phyloP scores from a whole-genome alignment of 306 rosid species.

The Trifolium dubium region DNA sequence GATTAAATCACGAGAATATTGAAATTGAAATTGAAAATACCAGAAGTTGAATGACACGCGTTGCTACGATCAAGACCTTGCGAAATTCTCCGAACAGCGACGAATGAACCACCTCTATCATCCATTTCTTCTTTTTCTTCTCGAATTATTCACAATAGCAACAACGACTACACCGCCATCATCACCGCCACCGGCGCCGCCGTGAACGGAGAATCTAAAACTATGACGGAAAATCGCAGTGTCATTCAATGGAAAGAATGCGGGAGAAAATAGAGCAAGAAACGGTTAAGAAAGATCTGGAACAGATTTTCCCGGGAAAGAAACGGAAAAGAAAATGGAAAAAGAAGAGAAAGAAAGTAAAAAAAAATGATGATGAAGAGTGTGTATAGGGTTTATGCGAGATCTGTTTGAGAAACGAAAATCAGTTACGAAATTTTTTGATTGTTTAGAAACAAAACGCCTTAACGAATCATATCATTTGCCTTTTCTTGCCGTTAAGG shows the following conservation, averaged over 20 bases:
- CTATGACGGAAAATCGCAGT: slow-evolving; percentile 30
- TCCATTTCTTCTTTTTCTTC: slow-evolving; percentile 55
- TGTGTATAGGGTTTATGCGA: slow-evolving; percentile 47
- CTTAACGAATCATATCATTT: slow-evolving; percentile 1
- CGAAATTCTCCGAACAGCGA: slow-evolving; percentile 95
- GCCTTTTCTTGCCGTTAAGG: slow-evolving; percentile 18
- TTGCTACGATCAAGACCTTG: slow-evolving; percentile 89
- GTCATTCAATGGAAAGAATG: slow-evolving; percentile 17
- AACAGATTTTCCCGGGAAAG: slow-evolving; percentile 40
- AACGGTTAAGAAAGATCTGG: slow-evolving; percentile 27
- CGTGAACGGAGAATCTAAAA: slow-evolving; percentile 7
- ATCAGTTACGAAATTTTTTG: slow-evolving; percentile 25
- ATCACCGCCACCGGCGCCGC: neutral
- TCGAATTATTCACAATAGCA: neutral
- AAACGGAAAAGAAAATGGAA: slow-evolving; percentile 3
- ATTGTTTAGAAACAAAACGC: neutral
- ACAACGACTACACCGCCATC: slow-evolving; percentile 17
- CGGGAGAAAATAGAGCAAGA: slow-evolving; percentile 16
- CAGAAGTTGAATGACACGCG: slow-evolving; percentile 86
- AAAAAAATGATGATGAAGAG: neutral
- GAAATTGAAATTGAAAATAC: slow-evolving; percentile 27
- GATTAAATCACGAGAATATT: slow-evolving; percentile 19
- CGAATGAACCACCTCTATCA: slow-evolving; percentile 95
- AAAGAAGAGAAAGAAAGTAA: slow-evolving; percentile 41
- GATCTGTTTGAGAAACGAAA: slow-evolving; percentile 51